These are phyloP conservation scores for Leucosporidium scottii DNA, from an alignment of 768 basidiomycete species.

Conservation along the genomic window DNA sequence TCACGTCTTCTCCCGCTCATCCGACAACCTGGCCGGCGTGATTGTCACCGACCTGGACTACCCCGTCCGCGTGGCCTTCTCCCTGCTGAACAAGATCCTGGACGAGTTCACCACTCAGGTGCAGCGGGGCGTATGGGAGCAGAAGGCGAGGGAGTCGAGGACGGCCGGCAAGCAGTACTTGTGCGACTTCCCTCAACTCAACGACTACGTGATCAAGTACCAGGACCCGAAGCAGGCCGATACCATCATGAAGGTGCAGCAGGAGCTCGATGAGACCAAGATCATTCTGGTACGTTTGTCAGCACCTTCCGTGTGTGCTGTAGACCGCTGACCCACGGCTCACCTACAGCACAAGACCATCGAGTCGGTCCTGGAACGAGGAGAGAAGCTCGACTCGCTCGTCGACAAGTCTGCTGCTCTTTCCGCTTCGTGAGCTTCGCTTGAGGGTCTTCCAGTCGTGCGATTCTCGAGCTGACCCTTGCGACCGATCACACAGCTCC, in stretches of 20 bases:
- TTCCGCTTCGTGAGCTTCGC: constrained; percentile 49
- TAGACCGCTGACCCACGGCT: too few species aligned
- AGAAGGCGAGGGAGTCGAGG: constrained; percentile 22
- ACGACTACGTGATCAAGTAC: constrained; percentile 76
- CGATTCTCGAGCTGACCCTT: too few species aligned
- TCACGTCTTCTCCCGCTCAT: constrained; percentile 85
- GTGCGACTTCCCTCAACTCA: constrained; percentile 70
- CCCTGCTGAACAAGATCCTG: constrained; percentile 83
- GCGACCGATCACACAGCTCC: constrained; percentile 51
- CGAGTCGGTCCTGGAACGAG: constrained; percentile 88
- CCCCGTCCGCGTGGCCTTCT: constrained; percentile 92
- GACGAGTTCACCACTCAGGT: constrained; percentile 84
- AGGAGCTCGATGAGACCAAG: constrained; percentile 98
- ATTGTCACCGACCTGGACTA: constrained; percentile 94
- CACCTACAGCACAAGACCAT: constrained; percentile 88
- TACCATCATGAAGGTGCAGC: constrained; percentile 95
- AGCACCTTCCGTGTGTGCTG: too few species aligned
- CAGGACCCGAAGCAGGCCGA: constrained; percentile 97
- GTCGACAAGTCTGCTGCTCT: constrained; percentile 81
- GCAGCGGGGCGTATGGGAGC: constrained; percentile 57
- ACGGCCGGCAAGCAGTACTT: constrained; percentile 48
- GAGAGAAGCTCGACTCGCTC: constrained; percentile 91
- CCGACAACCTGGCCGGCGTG: constrained; percentile 60
- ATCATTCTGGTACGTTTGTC: constrained; percentile 65
- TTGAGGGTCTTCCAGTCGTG: too few species aligned